Evolutionary conservation across 148 eudicot genomes (phyloP).

Genomic region (Limonium bicolor): DNA sequence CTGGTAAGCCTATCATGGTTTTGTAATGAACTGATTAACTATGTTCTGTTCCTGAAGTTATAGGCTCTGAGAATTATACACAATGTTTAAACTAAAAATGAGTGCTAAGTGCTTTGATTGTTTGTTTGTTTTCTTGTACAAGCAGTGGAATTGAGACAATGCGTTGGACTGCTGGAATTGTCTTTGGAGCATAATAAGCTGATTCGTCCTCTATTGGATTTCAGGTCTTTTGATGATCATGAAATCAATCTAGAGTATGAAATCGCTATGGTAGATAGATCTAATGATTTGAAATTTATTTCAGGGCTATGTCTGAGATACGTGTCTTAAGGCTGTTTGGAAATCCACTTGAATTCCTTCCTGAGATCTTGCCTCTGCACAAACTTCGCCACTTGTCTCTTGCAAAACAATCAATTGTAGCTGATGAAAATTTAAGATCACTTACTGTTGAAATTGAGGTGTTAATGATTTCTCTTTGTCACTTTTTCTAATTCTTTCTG

Average conservation of each 20-base stretch:
- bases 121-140: conserved; percentile 9
- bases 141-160: conserved; percentile 86
- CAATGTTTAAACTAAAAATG: too few species aligned
- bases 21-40: neutral
- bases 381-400: conserved; percentile 87
- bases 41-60: too few species aligned
- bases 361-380: conserved; percentile 82
- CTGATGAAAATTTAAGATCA: conserved; percentile 57
- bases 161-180: conserved; percentile 86
- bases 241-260: too few species aligned
- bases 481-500: too few species aligned
- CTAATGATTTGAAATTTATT: conserved; percentile 15
- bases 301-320: conserved; percentile 89
- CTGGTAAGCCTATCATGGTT: too few species aligned
- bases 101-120: too few species aligned
- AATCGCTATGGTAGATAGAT: neutral
- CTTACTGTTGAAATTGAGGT: conserved; percentile 59
- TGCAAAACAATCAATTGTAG: conserved; percentile 79
- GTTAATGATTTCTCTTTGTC: conserved; percentile 3
- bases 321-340: conserved; percentile 83
- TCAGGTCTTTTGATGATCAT: too few species aligned
- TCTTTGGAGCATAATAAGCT: conserved; percentile 98
- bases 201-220: conserved; percentile 86
- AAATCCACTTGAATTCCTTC: conserved; percentile 91
- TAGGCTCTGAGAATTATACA: too few species aligned